A percentile compares a stretch with the other conserved stretches of the same genome.
Conservation (phyloP, 352 stramenopile genomes). For the Elongisporangium prolatum region DNA sequence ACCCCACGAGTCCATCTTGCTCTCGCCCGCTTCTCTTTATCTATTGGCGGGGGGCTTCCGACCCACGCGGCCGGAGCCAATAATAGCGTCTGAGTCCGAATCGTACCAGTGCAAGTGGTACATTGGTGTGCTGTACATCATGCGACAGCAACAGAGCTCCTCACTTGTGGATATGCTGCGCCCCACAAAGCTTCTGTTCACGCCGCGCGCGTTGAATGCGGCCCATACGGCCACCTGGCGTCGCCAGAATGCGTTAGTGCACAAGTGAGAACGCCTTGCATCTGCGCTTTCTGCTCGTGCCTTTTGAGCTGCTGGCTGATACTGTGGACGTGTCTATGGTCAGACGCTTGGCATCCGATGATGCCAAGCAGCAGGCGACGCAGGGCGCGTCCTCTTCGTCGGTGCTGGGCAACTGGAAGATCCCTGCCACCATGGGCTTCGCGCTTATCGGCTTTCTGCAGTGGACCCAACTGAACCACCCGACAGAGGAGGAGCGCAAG, state of each 20-base stretch:
- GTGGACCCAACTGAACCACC: conserved; percentile 61
- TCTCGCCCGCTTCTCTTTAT: neutral
- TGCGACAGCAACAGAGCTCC: neutral
- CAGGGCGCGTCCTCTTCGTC: conserved; percentile 12
- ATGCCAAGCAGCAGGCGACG: conserved; percentile 1
- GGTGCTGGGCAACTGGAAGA: conserved; percentile 43
- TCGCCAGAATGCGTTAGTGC: neutral
- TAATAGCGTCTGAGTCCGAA: neutral
- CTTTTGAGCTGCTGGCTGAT: neutral
- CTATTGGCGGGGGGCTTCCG: neutral
- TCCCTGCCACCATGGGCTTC: conserved; percentile 60
- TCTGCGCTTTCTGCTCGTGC: neutral
- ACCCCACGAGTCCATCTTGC: conserved; percentile 79
- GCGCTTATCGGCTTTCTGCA: conserved; percentile 68
- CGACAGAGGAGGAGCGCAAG: conserved; percentile 62
- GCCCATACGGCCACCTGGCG: neutral
- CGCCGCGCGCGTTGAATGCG: neutral
- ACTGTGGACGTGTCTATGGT: conserved; percentile 3
- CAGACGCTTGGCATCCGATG: conserved; percentile 12
- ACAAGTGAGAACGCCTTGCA: neutral
- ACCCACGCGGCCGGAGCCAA: neutral
- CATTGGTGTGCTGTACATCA: neutral
- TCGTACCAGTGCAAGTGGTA: neutral
- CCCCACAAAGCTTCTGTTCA: neutral
- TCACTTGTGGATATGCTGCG: neutral